phyloP scores from a whole-genome alignment of 176 grass and related monocot species.

The Typha latifolia region DNA sequence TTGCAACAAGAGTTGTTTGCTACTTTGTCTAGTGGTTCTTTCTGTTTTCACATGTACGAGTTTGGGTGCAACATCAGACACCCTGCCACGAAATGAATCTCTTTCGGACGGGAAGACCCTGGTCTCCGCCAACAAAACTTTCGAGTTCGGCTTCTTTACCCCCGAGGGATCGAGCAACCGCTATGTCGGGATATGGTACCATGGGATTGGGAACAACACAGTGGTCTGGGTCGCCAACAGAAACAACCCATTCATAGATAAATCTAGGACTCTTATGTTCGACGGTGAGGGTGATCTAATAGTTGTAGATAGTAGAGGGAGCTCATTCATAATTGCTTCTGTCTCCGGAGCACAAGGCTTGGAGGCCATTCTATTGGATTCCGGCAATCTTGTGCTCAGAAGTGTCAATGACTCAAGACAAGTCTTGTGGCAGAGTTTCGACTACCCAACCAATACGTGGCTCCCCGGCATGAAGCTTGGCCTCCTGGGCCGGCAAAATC shows the following conservation, averaged over 20 bases:
- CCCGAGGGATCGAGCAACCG: slow-evolving; percentile 18
- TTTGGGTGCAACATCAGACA: slow-evolving; percentile 5
- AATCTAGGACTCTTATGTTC: slow-evolving; percentile 30
- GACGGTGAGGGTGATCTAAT: slow-evolving; percentile 33
- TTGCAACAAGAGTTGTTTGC: neutral
- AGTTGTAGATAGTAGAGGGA: slow-evolving; percentile 26
- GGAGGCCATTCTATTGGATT: slow-evolving; percentile 21
- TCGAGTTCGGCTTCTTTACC: slow-evolving; percentile 51
- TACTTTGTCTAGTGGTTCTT: slow-evolving; percentile 17
- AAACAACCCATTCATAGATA: slow-evolving; percentile 25
- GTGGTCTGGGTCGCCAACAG: slow-evolving; percentile 56
- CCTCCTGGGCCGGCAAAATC: neutral
- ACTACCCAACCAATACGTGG: slow-evolving; percentile 36
- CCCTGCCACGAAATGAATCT: slow-evolving; percentile 21
- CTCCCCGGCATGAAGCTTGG: slow-evolving; percentile 31
- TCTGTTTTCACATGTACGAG: slow-evolving; percentile 18
- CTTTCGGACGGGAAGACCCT: slow-evolving; percentile 39
- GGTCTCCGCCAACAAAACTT: slow-evolving; percentile 8
- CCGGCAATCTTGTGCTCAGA: slow-evolving; percentile 35
- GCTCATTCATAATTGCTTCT: slow-evolving; percentile 14
- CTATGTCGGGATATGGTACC: slow-evolving; percentile 54
- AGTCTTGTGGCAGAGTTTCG: slow-evolving; percentile 39
- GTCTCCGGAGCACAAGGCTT: neutral
- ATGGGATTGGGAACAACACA: neutral
- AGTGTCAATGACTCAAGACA: neutral